These are phyloP conservation scores for Fusarium buharicum DNA, from an alignment of 2,329 filamentous ascomycete genomes.

Conservation along the genomic window DNA sequence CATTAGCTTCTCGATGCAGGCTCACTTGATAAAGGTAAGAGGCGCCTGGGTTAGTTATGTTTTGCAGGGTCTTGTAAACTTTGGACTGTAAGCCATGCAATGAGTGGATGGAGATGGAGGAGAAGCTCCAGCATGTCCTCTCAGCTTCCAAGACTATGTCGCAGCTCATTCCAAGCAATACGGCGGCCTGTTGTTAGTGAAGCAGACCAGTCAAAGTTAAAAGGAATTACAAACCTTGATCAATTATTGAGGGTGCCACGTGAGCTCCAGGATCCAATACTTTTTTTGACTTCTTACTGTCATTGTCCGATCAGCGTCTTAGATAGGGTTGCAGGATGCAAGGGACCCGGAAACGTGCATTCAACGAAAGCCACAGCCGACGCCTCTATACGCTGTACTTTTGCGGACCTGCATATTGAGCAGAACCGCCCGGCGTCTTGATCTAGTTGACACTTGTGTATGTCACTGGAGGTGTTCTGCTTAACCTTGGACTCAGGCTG, in stretches of 20 bases:
- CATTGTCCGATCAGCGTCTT: constrained; percentile 11
- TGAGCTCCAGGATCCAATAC: constrained; percentile 12
- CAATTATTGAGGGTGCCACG: constrained; percentile 3
- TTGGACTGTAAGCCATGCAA: constrained; percentile 7
- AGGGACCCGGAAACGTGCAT: constrained; percentile 38
- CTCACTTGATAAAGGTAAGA: neutral
- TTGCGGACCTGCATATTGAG: constrained; percentile 7
- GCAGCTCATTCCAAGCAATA: constrained; percentile 25
- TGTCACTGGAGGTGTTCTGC: neutral
- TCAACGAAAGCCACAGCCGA: constrained; percentile 33
- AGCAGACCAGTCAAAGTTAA: constrained; percentile 21
- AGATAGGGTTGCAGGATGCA: constrained; percentile 10
- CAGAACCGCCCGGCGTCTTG: constrained; percentile 12
- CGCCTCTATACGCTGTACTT: constrained; percentile 18
- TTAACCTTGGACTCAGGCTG: neutral
- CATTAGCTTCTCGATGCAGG: neutral
- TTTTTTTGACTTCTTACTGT: constrained; percentile 5
- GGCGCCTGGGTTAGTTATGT: constrained; percentile 17
- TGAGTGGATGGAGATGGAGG: constrained; percentile 5
- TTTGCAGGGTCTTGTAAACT: constrained; percentile 1
- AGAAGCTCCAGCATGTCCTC: constrained; percentile 5
- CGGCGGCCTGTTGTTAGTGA: constrained; percentile 19
- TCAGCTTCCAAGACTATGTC: constrained; percentile 3
- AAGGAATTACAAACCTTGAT: constrained; percentile 16
- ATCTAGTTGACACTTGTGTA: neutral